Conservation (phyloP, 176 grass and related monocot genomes). For the Paspalum notatum region DNA sequence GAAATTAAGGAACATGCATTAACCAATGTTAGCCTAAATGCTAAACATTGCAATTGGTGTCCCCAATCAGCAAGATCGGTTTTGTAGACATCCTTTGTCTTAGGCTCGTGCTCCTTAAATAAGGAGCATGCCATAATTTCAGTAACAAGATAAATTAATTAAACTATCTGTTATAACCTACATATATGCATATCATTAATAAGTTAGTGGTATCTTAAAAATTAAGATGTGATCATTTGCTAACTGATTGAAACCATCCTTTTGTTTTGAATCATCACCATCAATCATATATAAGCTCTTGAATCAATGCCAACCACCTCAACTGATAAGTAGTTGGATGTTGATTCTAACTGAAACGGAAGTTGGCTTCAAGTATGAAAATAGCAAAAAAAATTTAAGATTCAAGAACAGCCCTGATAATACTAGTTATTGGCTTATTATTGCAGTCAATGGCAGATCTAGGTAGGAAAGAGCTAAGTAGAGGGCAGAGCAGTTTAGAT, state of each 20-base stretch:
- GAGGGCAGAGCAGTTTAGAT: no score
- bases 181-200: background rate
- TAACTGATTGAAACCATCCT: background rate
- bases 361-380: background rate
- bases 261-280: background rate
- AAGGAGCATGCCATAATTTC: background rate
- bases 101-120: background rate
- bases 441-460: no score
- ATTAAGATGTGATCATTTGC: background rate
- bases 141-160: background rate
- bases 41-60: background rate
- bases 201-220: background rate
- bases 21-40: no score
- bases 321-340: background rate
- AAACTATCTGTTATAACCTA: background rate
- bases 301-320: background rate
- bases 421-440: background rate
- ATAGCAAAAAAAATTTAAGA: background rate
- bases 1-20: no score
- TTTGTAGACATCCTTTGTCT: background rate
- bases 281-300: background rate
- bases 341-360: background rate
- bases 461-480: no score
- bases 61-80: background rate
- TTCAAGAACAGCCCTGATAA: background rate